Evolutionary conservation across 306 rosid species (phyloP).

Genomic region (Trifolium fragiferum): DNA sequence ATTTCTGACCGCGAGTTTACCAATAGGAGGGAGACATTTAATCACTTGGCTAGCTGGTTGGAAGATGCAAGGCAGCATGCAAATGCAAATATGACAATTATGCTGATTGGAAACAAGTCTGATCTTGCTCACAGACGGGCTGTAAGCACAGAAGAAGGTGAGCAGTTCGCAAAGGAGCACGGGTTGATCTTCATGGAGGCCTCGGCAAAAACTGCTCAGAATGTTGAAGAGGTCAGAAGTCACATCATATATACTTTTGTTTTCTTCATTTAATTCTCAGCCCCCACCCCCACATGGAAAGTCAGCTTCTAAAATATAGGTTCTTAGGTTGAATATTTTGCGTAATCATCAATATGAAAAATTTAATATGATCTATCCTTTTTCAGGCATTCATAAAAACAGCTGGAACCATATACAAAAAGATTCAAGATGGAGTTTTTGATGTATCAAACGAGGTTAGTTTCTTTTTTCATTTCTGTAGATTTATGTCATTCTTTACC

Average conservation of each 20-base stretch:
- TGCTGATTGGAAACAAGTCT: constrained; percentile 94
- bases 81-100: constrained; percentile 95
- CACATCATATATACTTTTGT: constrained; percentile 14
- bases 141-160: constrained; percentile 99
- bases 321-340: constrained; percentile 32
- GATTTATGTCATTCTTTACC: constrained; percentile 15
- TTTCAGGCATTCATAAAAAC: constrained; percentile 93
- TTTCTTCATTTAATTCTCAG: constrained; percentile 7
- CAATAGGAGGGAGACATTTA: constrained; percentile 94
- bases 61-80: constrained; percentile 99
- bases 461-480: constrained; percentile 22
- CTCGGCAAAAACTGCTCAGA: constrained; percentile 97
- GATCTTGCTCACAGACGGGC: constrained; percentile 99
- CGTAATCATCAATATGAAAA: constrained; percentile 26
- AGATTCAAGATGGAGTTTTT: constrained; percentile 95
- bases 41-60: constrained; percentile 99
- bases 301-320: background rate
- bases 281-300: background rate
- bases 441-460: constrained; percentile 98
- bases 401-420: constrained; percentile 91
- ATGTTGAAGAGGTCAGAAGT: constrained; percentile 88
- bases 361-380: background rate
- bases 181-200: constrained; percentile 98
- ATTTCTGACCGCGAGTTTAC: constrained; percentile 21
- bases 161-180: constrained; percentile 97